A percentile compares a stretch with the other conserved stretches of the same genome.
phyloP scores from a whole-genome alignment of 2,329 filamentous ascomycete genomes.

The Botryotinia calthae region DNA sequence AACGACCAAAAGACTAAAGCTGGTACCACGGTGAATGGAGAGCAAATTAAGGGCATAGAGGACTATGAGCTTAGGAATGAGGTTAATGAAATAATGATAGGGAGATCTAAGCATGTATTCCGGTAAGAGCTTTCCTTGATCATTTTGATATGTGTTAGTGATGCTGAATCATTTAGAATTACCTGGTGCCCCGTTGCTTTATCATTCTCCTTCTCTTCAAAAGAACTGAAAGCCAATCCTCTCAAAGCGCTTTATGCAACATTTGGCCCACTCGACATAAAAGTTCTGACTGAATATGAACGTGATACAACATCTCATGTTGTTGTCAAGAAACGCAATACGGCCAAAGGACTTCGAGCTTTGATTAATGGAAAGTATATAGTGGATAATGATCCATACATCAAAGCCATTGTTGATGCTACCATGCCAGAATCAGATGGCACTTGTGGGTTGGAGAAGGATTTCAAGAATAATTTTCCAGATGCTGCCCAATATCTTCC shows the following conservation, averaged over 20 bases:
- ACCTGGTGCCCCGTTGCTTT: conserved; percentile 79
- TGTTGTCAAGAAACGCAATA: conserved; percentile 85
- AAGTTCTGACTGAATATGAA: conserved; percentile 72
- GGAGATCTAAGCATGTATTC: conserved; percentile 64
- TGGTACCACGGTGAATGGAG: conserved; percentile 75
- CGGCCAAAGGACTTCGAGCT: conserved; percentile 80
- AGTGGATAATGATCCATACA: conserved; percentile 63
- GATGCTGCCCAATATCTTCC: conserved; percentile 70
- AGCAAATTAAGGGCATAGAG: conserved; percentile 60
- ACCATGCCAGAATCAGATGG: conserved; percentile 39
- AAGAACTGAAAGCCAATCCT: conserved; percentile 65
- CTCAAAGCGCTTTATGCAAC: conserved; percentile 59
- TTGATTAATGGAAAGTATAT: conserved; percentile 78
- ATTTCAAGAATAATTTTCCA: conserved; percentile 81
- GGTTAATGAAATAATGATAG: conserved; percentile 67
- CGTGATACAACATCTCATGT: conserved; percentile 76
- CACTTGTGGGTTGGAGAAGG: conserved; percentile 62
- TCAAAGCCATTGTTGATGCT: conserved; percentile 65
- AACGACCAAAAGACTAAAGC: conserved; percentile 81
- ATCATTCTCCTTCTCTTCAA: conserved; percentile 73
- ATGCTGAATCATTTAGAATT: conserved; percentile 51
- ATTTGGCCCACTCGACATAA: conserved; percentile 86
- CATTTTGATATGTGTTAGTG: conserved; percentile 19
- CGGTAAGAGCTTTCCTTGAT: conserved; percentile 43
- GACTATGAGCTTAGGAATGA: conserved; percentile 55